Conservation (phyloP, 2,329 filamentous ascomycete species). For the Simplicillium aogashimaense region DNA sequence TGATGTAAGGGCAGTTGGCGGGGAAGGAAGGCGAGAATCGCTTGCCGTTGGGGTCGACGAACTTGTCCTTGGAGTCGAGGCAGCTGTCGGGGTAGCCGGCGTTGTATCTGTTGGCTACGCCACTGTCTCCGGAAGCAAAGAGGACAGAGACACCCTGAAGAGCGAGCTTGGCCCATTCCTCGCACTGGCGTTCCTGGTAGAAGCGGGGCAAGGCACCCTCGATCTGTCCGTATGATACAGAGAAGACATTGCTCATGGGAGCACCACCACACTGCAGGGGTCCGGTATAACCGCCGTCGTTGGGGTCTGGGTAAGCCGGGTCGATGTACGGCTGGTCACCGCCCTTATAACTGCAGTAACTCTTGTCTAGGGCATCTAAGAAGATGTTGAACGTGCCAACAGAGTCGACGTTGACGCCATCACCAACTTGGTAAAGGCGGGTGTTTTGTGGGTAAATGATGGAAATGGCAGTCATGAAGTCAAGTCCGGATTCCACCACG, state of each 20-base stretch:
- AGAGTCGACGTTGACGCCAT: constrained; percentile 1
- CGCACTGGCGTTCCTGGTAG: constrained; percentile 41
- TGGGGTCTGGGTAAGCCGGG: constrained; percentile 14
- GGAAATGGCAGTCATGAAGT: constrained; percentile 40
- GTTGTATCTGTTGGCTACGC: constrained; percentile 19
- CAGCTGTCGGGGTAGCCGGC: neutral
- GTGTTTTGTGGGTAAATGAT: constrained; percentile 38
- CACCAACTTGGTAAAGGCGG: constrained; percentile 26
- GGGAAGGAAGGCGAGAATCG: constrained; percentile 37
- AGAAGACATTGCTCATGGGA: constrained; percentile 38
- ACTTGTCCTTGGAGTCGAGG: neutral
- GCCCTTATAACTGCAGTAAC: constrained; percentile 28
- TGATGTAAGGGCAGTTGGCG: constrained; percentile 35
- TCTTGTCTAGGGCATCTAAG: constrained; percentile 30
- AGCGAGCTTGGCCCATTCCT: constrained; percentile 45
- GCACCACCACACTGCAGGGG: constrained; percentile 31
- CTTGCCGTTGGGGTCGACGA: constrained; percentile 29
- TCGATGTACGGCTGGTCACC: constrained; percentile 16
- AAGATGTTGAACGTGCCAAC: constrained; percentile 23
- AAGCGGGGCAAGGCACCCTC: constrained; percentile 34
- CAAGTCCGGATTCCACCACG: constrained; percentile 34
- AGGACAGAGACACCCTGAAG: constrained; percentile 39
- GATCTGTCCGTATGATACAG: constrained; percentile 40
- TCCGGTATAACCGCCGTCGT: constrained; percentile 29
- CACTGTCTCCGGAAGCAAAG: constrained; percentile 39